Percentiles rank a stretch among this genome's conserved stretches.
phyloP scores from a whole-genome alignment of 257 asterid species.

The Solanum rostratum region DNA sequence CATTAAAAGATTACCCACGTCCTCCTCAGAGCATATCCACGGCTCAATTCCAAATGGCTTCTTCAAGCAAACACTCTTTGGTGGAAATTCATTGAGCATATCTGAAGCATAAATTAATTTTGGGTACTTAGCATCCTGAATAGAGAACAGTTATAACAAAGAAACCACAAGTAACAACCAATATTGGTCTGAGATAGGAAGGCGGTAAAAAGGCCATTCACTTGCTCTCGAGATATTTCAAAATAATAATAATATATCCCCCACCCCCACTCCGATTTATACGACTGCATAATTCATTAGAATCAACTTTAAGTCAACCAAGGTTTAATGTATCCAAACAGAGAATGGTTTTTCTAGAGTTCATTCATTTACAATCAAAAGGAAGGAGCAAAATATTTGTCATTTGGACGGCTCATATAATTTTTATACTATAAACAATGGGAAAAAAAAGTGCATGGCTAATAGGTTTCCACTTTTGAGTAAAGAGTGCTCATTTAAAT shows the following conservation, averaged over 20 bases:
- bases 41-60: conserved; percentile 62
- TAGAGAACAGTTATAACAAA: not conserved
- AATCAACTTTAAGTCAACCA: not conserved
- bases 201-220: not conserved
- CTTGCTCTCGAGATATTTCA: not conserved
- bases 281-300: not conserved
- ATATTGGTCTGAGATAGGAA: not conserved
- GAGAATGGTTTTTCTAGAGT: not conserved
- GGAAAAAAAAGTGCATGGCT: not conserved
- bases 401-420: not conserved
- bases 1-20: conserved; percentile 69
- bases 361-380: not conserved
- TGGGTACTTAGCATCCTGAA: conserved; percentile 3
- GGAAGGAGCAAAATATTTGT: not conserved
- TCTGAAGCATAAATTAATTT: conserved; percentile 32
- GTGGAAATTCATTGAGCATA: conserved; percentile 60
- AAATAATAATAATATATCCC: not conserved
- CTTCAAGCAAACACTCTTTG: conserved; percentile 49
- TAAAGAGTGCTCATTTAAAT: not conserved
- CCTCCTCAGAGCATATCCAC: conserved; percentile 68
- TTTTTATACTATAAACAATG: not conserved
- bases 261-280: too few species aligned
- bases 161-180: not conserved
- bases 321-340: not conserved
- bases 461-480: not conserved